A percentile compares a stretch with the other conserved stretches of the same genome.
phyloP scores from a whole-genome alignment of 768 basidiomycete species.

The Rhodosporidiobolus odoratus region DNA sequence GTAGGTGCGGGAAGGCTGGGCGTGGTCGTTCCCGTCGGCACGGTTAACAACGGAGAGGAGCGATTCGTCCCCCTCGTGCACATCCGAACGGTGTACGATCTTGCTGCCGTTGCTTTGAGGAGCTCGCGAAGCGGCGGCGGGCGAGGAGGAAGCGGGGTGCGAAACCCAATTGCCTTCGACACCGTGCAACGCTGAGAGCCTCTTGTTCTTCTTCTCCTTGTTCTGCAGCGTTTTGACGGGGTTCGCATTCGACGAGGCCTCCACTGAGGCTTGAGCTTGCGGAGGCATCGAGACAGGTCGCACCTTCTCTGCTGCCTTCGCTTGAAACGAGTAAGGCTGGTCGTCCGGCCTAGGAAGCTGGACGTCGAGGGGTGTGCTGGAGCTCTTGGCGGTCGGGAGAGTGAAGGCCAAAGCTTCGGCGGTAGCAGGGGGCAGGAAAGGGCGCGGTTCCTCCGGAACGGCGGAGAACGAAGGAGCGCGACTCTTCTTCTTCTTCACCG shows the following conservation, averaged over 20 bases:
- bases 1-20: constrained; percentile 21
- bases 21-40: constrained; percentile 17
- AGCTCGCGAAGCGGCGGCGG: background rate
- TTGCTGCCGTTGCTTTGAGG: background rate
- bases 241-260: background rate
- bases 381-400: constrained; percentile 11
- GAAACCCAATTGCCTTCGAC: constrained; percentile 28
- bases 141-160: background rate
- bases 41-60: constrained; percentile 29
- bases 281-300: no score
- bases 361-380: constrained; percentile 2
- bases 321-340: constrained; percentile 7
- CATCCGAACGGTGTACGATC: background rate
- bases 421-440: background rate
- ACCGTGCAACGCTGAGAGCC: constrained; percentile 15
- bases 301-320: no score
- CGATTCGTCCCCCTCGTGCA: constrained; percentile 19
- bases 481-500: constrained; percentile 24
- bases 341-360: constrained; percentile 29
- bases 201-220: constrained; percentile 29
- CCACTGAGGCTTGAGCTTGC: background rate
- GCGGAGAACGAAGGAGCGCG: background rate
- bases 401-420: constrained; percentile 25
- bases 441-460: background rate
- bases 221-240: constrained; percentile 9